Base-by-base conservation (phyloP, 306 rosid genomes). In the Trifolium fragiferum region DNA sequence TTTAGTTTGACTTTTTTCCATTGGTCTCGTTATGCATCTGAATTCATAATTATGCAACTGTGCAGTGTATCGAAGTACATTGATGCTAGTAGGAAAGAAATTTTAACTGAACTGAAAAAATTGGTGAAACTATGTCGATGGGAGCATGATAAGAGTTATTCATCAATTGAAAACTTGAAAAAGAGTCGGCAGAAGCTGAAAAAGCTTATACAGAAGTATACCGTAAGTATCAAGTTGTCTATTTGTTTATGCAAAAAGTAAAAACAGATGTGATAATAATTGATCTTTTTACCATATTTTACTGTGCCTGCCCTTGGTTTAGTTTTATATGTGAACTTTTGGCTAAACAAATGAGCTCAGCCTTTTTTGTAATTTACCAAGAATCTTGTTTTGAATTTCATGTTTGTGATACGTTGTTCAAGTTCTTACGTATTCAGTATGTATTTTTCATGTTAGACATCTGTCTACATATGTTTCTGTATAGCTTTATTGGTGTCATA, bases 121-220 rank as follows among this genome's bases (percentile, higher is more conserved):
- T 75, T 85, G 70, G 88, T 87, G 77, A 88, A 87, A 81, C 81
- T 92, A 23, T 89, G 90, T 79, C 80, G 84, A 12, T 91, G 97
- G 98, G 94, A 88, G 40, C 82, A 77, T 53, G 69, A 74, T 16
- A 93, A 91, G 81, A 89, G 74, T 75, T 80, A 77, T 65, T 59
- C 82, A 68, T 86, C 90, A 35, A 25, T 88, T 18, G 93, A 90
- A 53, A 87, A 77, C 79, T 82, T 87, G 64, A 91, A 83, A 82
- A 86, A 82, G 69, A 74, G 82, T 63, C 83, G 94, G 76, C 90
- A 85, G 83, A 94, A 91, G 87, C 89, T 94, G 75, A 90, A 30
- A 81, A 90, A 90, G 81, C 89, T 94, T 77, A 81, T 94, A 64
- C 86, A 90, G 80, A 92, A 94, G 77, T 91, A 86, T 72, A 86